Conservation (phyloP, 78 protist species). For the Capsaspora owczarzaki region DNA sequence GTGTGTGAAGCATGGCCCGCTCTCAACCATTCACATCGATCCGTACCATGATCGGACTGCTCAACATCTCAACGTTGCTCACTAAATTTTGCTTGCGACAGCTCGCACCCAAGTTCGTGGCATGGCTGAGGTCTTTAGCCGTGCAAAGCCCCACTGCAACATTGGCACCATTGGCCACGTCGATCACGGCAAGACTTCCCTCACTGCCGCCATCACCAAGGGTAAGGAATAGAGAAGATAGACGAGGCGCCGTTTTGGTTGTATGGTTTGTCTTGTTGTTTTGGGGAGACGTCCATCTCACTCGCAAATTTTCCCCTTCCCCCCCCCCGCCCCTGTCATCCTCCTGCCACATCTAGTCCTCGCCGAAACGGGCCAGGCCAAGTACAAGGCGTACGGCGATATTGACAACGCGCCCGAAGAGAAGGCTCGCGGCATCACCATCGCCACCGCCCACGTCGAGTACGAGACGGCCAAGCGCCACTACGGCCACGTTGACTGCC, state of each 20-base stretch:
- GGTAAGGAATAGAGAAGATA: too few relatives aligned
- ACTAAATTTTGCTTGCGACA: too few relatives aligned
- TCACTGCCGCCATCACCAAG: slow-evolving; percentile 91
- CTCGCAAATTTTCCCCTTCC: too few relatives aligned
- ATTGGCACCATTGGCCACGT: slow-evolving; percentile 98
- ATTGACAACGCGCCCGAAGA: slow-evolving; percentile 88
- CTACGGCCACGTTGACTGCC: slow-evolving; percentile 94
- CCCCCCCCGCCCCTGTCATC: too few relatives aligned
- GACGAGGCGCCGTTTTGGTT: too few relatives aligned
- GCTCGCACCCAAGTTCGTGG: slow-evolving; percentile 1
- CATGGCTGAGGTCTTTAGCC: neutral
- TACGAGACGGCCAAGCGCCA: slow-evolving; percentile 79
- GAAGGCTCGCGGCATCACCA: slow-evolving; percentile 90
- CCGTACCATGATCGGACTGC: too few relatives aligned
- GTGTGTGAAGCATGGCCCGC: too few relatives aligned
- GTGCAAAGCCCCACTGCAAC: slow-evolving; percentile 86
- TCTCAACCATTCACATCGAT: too few relatives aligned
- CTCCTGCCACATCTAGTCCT: slow-evolving; percentile 14
- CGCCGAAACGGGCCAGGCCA: slow-evolving; percentile 41
- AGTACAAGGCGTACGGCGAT: slow-evolving; percentile 61
- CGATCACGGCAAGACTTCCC: slow-evolving; percentile 94
- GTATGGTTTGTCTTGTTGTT: too few relatives aligned
- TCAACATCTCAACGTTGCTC: too few relatives aligned
- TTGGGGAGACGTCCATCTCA: too few relatives aligned
- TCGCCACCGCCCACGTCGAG: slow-evolving; percentile 85